Evolutionary conservation across 805 yeast genomes (phyloP).

Genomic region (Schizosaccharomyces pombe): ASM294v3 CU329670.1:3833501-3834000

Average conservation of each 20-base stretch:
- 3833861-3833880: slow-evolving; percentile 6
- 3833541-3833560: slow-evolving; percentile 23
- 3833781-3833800: slow-evolving; percentile 61
- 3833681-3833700: slow-evolving; percentile 88
- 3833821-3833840: slow-evolving; percentile 36
- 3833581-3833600: slow-evolving; percentile 75
- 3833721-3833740: slow-evolving; percentile 38
- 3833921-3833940: slow-evolving; percentile 35
- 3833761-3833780: slow-evolving; percentile 27
- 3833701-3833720: slow-evolving; percentile 65
- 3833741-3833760: slow-evolving; percentile 5
- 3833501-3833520: slow-evolving; percentile 37
- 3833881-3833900: background rate
- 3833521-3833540: slow-evolving; percentile 43
- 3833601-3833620: slow-evolving; percentile 70
- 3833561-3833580: slow-evolving; percentile 26
- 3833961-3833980: background rate
- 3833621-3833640: slow-evolving; percentile 50
- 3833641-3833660: slow-evolving; percentile 24
- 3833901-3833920: slow-evolving; percentile 3
- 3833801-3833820: slow-evolving; percentile 42
- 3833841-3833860: slow-evolving; percentile 9
- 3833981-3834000: background rate
- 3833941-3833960: background rate
- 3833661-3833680: slow-evolving; percentile 76